Conservation (phyloP, 345 rosid species). For the Nasturtium officinale region DNA sequence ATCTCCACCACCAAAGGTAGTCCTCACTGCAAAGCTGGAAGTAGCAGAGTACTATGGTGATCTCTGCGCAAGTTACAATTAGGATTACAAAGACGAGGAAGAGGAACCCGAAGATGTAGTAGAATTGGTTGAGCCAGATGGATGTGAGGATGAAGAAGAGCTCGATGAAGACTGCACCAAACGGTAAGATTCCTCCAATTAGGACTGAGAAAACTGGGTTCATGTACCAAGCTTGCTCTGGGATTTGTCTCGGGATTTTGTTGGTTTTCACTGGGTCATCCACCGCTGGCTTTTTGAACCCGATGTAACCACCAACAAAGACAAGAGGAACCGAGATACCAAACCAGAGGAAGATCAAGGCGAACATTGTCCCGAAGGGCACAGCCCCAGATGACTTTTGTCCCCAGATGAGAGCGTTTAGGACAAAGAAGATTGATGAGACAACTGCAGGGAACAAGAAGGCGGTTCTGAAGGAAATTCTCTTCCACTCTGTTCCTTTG, state of each 20-base stretch:
- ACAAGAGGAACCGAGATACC: constrained; percentile 87
- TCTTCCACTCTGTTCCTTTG: constrained; percentile 84
- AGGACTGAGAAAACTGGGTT: constrained; percentile 77
- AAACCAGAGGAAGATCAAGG: constrained; percentile 73
- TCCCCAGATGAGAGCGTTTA: constrained; percentile 84
- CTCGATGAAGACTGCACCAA: constrained; percentile 89
- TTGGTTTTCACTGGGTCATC: constrained; percentile 89
- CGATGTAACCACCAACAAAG: constrained; percentile 67
- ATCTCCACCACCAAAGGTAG: constrained; percentile 94
- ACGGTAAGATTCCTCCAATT: constrained; percentile 85
- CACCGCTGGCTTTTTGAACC: constrained; percentile 73
- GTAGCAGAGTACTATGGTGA: constrained; percentile 80
- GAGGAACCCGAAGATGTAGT: constrained; percentile 88
- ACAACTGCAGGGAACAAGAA: constrained; percentile 68
- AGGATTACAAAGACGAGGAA: constrained; percentile 75
- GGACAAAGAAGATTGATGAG: constrained; percentile 68
- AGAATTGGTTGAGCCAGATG: constrained; percentile 89
- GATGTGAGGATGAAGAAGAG: constrained; percentile 89
- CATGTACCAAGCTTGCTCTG: constrained; percentile 94
- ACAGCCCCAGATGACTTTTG: constrained; percentile 89
- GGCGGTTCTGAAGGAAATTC: constrained; percentile 71
- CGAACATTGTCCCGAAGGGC: constrained; percentile 88
- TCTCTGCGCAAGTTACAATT: constrained; percentile 75
- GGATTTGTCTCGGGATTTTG: constrained; percentile 82
- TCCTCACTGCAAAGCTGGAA: constrained; percentile 90